A percentile compares a stretch with the other conserved stretches of the same genome.
Evolutionary conservation across 164 flowering plant genomes (phyloP).

Genomic region (Umbellularia californica): DNA sequence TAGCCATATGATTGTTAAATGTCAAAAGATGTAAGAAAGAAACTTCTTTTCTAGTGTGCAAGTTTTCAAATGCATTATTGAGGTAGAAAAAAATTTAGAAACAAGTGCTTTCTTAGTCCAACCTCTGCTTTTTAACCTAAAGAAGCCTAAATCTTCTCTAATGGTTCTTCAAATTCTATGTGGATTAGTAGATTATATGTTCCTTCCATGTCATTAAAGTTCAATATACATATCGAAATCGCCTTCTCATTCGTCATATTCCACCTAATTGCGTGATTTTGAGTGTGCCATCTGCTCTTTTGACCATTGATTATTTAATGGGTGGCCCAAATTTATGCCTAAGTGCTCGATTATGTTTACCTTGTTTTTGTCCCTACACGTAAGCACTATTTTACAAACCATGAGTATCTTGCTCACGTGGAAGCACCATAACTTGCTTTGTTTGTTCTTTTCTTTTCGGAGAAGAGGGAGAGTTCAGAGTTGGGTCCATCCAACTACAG

Average conservation of each 20-base stretch:
- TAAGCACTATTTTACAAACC: slow-evolving; percentile 2
- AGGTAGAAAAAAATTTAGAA: background rate
- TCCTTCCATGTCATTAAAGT: background rate
- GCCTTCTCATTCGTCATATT: slow-evolving; percentile 5
- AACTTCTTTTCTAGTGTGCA: background rate
- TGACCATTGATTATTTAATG: background rate
- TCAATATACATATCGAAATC: slow-evolving; percentile 4
- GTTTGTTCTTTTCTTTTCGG: background rate
- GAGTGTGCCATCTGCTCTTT: slow-evolving; percentile 9
- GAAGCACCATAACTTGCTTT: slow-evolving; percentile 2
- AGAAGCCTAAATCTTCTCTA: slow-evolving; percentile 10
- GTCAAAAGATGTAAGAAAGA: background rate
- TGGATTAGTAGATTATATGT: background rate
- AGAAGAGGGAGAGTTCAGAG: background rate
- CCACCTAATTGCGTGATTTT: slow-evolving; percentile 14
- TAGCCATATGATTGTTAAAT: background rate
- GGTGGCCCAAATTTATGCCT: background rate
- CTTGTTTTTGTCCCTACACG: slow-evolving; percentile 4
- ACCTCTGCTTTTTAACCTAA: slow-evolving; percentile 2
- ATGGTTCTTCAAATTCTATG: slow-evolving; percentile 3
- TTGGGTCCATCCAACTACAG: too few species aligned
- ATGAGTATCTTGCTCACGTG: slow-evolving; percentile 6
- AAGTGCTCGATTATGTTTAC: slow-evolving; percentile 1
- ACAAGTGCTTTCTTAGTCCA: background rate
- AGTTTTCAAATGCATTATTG: slow-evolving; percentile 15